Evolutionary conservation across 2,329 filamentous ascomycete genomes (phyloP), one percentile per base, ranked within the genome.

Genomic region (Phialophora macrospora): DNA sequence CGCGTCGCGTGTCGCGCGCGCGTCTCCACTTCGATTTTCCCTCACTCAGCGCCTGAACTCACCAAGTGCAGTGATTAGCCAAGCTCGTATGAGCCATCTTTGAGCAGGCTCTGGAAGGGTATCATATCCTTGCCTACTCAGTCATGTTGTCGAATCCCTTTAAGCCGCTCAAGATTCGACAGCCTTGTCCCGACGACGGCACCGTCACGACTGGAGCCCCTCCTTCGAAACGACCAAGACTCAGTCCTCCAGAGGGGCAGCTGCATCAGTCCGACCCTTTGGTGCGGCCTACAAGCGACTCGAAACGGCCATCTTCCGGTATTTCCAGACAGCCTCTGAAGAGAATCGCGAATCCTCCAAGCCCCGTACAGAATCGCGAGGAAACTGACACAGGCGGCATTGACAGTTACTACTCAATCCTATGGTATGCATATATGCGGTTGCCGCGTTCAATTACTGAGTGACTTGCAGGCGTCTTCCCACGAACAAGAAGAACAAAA

Each of bases 401-500:
- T 28, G 62, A 64, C 61, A 48, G 49, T 32, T 71, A 67, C 64
- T 73, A 72, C 44, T 65, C 51, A 30, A 55, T 69, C 58, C 38
- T 67, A 60, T 87, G 86, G 88, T 67, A 52, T 22, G 59, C n/a
- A 46, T 54, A 32, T 11, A 17, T 48, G n/a, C 32, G 17, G 14
- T 44, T 4, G 24, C 24, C 9, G 17, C 12, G 14, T 44, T 44
- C 22, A 28, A 12, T 51, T 11, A 38, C 49, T 59, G 28, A 63
- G 14, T 7, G 32, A n/a, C 14, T 11, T 26, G 8, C 22, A 67
- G 65, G 67, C 85, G 89, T 22, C 90, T 90, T 75, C 85, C 84
- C 59, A 90, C 88, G 0, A 84, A 80, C 5, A 91, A 90, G 75
- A 92, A 91, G 77, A 86, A 91, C 76, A 91, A 91, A 75, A 91